phyloP scores from a whole-genome alignment of 1,284 basidiomycete species.

The Papiliotrema fonsecae region DNA sequence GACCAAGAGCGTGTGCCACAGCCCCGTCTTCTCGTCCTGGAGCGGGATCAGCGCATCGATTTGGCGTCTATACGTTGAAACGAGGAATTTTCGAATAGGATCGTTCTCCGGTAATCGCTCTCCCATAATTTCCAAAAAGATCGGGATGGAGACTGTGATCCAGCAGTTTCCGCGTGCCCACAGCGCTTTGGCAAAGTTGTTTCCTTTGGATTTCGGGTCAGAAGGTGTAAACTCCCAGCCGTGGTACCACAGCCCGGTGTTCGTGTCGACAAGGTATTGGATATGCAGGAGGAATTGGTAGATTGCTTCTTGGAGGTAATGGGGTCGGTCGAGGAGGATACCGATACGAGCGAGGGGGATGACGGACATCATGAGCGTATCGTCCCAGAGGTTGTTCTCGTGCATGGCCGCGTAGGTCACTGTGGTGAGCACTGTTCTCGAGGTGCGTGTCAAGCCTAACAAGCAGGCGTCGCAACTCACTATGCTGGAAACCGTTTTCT shows the following conservation, averaged over 20 bases:
- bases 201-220: slow-evolving; percentile 12
- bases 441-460: background rate
- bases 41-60: slow-evolving; percentile 55
- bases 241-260: slow-evolving; percentile 42
- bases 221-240: slow-evolving; percentile 51
- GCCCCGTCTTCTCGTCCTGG: slow-evolving; percentile 54
- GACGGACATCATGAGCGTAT: slow-evolving; percentile 61
- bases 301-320: slow-evolving; percentile 61
- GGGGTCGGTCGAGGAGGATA: slow-evolving; percentile 54
- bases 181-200: slow-evolving; percentile 54
- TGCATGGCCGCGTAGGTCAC: slow-evolving; percentile 56
- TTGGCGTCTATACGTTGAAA: slow-evolving; percentile 53
- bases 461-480: no score
- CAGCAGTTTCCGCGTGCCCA: slow-evolving; percentile 66
- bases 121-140: slow-evolving; percentile 56
- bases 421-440: slow-evolving; percentile 4
- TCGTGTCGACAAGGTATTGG: slow-evolving; percentile 36
- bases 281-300: slow-evolving; percentile 57
- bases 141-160: slow-evolving; percentile 59
- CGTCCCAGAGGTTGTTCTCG: slow-evolving; percentile 61
- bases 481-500: slow-evolving; percentile 60
- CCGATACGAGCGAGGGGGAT: slow-evolving; percentile 60
- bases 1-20: slow-evolving; percentile 62
- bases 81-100: slow-evolving; percentile 53
- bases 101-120: slow-evolving; percentile 48